Conservation (phyloP, 345 rosid species). For the Salix udensis region DNA sequence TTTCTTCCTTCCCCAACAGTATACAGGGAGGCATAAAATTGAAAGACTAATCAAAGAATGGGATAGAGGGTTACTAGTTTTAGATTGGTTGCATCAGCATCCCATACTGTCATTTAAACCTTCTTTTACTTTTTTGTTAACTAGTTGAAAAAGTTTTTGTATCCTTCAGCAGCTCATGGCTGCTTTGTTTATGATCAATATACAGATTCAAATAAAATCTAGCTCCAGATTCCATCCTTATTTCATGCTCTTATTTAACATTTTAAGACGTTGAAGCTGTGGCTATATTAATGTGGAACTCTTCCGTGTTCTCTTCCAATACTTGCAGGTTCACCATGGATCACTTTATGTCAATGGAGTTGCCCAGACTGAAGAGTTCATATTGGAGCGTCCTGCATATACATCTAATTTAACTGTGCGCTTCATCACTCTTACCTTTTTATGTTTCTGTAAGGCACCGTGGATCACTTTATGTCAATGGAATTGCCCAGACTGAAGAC, state of each 20-base stretch:
- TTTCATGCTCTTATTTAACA: not conserved
- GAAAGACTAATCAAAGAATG: no score
- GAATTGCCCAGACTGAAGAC: slow-evolving; percentile 33
- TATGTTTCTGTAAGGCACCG: slow-evolving; percentile 15
- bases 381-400: slow-evolving; percentile 33
- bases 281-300: not conserved
- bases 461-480: slow-evolving; percentile 40
- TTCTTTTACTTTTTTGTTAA: not conserved
- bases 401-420: slow-evolving; percentile 30
- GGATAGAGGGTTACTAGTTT: not conserved
- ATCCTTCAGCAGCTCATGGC: slow-evolving; percentile 3
- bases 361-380: slow-evolving; percentile 35
- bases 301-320: not conserved
- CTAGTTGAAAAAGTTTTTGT: not conserved
- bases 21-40: not conserved
- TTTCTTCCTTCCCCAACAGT: not conserved
- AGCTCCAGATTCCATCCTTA: not conserved
- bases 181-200: slow-evolving; percentile 4
- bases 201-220: not conserved
- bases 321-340: slow-evolving; percentile 37
- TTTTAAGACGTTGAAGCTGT: not conserved
- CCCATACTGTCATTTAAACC: not conserved
- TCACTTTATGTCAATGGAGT: slow-evolving; percentile 39
- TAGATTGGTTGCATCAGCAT: not conserved
- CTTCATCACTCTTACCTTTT: slow-evolving; percentile 2